Evolutionary conservation across 1,139 yeast species (phyloP).

Genomic region (Kodamaea arcana): DNA sequence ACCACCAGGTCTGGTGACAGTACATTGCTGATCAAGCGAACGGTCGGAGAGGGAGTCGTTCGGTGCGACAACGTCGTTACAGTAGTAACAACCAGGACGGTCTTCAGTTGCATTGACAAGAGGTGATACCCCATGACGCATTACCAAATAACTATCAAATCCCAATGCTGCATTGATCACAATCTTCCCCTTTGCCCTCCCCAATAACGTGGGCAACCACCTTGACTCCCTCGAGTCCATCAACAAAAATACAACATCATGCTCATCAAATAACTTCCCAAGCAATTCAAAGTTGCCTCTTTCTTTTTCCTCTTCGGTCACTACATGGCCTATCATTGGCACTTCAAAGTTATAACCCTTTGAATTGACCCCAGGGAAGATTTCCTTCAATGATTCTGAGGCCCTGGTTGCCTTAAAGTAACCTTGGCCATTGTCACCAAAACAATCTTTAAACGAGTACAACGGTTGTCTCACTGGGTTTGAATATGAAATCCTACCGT

Average conservation of each 20-base stretch:
- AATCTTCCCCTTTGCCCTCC: constrained; percentile 58
- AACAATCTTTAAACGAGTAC: constrained; percentile 71
- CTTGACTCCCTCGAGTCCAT: constrained; percentile 95
- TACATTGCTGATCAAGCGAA: constrained; percentile 95
- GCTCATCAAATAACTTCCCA: constrained; percentile 50
- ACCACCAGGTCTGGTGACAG: constrained; percentile 95
- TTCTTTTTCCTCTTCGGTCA: constrained; percentile 51
- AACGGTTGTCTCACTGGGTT: constrained; percentile 95
- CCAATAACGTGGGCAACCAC: constrained; percentile 90
- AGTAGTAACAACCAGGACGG: constrained; percentile 86
- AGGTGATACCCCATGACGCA: constrained; percentile 72
- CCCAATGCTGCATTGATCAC: constrained; percentile 94
- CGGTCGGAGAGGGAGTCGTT: constrained; percentile 78
- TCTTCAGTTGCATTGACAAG: constrained; percentile 12
- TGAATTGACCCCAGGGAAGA: constrained; percentile 74
- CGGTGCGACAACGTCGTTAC: constrained; percentile 95
- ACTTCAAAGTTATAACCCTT: constrained; percentile 64
- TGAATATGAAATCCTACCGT: constrained; percentile 81
- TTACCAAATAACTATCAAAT: constrained; percentile 85
- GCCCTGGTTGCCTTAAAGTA: constrained; percentile 71
- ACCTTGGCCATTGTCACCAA: constrained; percentile 56
- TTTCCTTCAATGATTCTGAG: constrained; percentile 61
- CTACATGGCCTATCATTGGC: constrained; percentile 95
- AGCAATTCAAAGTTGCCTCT: constrained; percentile 49
- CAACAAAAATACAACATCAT: constrained; percentile 73